These are phyloP conservation scores for Blastocystis sp. DNA, from an alignment of 352 stramenopile genomes.

Conservation along the genomic window DNA sequence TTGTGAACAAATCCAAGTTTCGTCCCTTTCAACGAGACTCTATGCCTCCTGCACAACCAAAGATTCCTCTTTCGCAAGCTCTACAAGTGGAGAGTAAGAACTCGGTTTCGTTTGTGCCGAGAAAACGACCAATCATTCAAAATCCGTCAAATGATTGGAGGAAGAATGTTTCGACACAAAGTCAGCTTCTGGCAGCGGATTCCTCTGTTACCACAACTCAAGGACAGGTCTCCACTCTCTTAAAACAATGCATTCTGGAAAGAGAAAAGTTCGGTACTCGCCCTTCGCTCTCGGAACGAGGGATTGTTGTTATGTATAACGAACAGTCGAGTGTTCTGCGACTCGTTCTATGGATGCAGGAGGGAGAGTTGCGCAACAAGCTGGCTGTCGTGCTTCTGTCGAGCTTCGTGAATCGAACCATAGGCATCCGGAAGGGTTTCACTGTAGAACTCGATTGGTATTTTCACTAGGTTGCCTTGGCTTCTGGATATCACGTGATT, in stretches of 20 bases:
- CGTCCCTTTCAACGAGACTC: not conserved
- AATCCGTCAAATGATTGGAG: not conserved
- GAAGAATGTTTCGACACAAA: not conserved
- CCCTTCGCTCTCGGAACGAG: not conserved
- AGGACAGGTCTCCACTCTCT: not conserved
- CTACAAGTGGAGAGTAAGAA: not conserved
- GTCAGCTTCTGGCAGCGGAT: not conserved
- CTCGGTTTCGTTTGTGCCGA: not conserved
- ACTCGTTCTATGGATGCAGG: not conserved
- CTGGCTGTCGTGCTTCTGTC: not conserved
- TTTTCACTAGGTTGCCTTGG: not conserved
- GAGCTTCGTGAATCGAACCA: not conserved
- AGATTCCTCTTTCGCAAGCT: not conserved
- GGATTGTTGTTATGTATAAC: not conserved
- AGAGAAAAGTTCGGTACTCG: not conserved
- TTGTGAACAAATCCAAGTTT: constrained; percentile 27
- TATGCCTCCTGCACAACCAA: not conserved
- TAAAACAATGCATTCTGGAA: not conserved
- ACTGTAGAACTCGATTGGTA: not conserved
- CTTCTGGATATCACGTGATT: not conserved
- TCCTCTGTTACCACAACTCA: not conserved
- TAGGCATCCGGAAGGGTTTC: not conserved
- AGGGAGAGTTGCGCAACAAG: not conserved
- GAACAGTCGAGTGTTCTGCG: not conserved
- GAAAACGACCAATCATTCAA: not conserved